These are phyloP conservation scores for Nemania bipapillata DNA, from an alignment of 2,329 filamentous ascomycete genomes.

Conservation along the genomic window DNA sequence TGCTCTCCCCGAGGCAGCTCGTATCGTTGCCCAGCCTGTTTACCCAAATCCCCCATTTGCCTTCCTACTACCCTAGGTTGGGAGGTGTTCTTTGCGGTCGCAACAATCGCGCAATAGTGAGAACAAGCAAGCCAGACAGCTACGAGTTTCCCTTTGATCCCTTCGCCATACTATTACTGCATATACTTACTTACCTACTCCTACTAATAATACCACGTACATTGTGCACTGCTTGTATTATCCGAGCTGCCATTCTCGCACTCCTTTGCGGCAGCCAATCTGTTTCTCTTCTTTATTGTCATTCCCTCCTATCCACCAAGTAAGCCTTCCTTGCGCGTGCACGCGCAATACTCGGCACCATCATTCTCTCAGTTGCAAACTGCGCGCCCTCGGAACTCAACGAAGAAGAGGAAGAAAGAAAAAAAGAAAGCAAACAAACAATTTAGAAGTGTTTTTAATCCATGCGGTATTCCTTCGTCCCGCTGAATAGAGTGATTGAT, in stretches of 20 bases:
- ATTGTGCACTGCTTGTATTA: slow-evolving; percentile 42
- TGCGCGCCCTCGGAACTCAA: slow-evolving; percentile 16
- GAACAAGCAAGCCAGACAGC: slow-evolving; percentile 26
- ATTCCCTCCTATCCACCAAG: slow-evolving; percentile 30
- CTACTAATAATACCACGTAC: slow-evolving; percentile 43
- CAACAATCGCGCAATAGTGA: slow-evolving; percentile 32
- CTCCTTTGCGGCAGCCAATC: slow-evolving; percentile 49
- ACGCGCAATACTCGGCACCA: slow-evolving; percentile 25
- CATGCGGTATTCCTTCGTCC: slow-evolving; percentile 35
- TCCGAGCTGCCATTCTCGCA: slow-evolving; percentile 47
- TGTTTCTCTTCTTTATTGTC: slow-evolving; percentile 36
- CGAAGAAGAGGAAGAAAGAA: slow-evolving; percentile 4
- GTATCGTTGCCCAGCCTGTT: slow-evolving; percentile 9
- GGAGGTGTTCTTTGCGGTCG: slow-evolving; percentile 29
- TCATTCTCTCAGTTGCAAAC: slow-evolving; percentile 33
- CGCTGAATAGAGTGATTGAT: slow-evolving; percentile 41
- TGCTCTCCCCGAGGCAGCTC: slow-evolving; percentile 23
- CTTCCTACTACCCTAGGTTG: background rate
- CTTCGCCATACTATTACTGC: slow-evolving; percentile 17
- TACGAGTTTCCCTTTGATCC: slow-evolving; percentile 28
- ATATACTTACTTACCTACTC: slow-evolving; percentile 5
- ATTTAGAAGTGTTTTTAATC: slow-evolving; percentile 41
- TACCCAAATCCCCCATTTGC: slow-evolving; percentile 5
- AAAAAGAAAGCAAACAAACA: slow-evolving; percentile 15
- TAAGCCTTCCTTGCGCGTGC: slow-evolving; percentile 11